Base-by-base conservation (phyloP, 495 filamentous ascomycete genomes). In the Clohesyomyces aquaticus region DNA sequence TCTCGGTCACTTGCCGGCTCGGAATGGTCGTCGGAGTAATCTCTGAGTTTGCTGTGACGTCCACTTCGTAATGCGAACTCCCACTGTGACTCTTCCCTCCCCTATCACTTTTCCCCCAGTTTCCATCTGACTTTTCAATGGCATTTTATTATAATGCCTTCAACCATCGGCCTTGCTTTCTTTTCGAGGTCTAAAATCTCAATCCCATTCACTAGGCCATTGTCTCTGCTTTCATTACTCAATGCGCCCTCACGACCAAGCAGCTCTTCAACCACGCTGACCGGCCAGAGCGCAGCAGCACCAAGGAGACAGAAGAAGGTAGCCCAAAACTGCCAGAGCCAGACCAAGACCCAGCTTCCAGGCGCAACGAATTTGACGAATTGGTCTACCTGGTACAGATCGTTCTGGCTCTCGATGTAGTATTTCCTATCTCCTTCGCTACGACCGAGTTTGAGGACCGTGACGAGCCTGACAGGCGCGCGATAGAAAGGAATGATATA, bases 341-440 rank as follows among this genome's bases (percentile, higher is more conserved):
- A 77, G 0, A 90, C 74, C 4, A 84, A 10, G 14, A 81, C 77
- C 38, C 73, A 80, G 0, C 77, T 77, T n/a, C 73, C 71, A 25
- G 77, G 80, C 58, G 23, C 75, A 1, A 69, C 26, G 21, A 94
- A 95, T 63, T 87, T 87, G 47, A 94, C 74, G 66, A 90, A 88
- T 67, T 96, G 87, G 28, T 88, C 86, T 2, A 85, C 78, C 72
- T 94, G 91, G 68, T 96, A 96, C 19, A 92, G 75, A 68, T 96
- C 91, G 61, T 94, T 86, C 69, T 96, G 91, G 35, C 78, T 80
- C 11, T 76, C 67, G 67, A 96, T 91, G 68, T 86, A 87, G 74
- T 90, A 93, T 42, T 75, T 76, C 9, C 70, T 63, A 4, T 72
- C 52, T 0, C 54, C 42, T 45, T 66, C 62, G 19, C 73, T 66